These are phyloP conservation scores for Yamadazyma diddensiae DNA, from an alignment of 1,139 yeast genomes.

Conservation along the genomic window DNA sequence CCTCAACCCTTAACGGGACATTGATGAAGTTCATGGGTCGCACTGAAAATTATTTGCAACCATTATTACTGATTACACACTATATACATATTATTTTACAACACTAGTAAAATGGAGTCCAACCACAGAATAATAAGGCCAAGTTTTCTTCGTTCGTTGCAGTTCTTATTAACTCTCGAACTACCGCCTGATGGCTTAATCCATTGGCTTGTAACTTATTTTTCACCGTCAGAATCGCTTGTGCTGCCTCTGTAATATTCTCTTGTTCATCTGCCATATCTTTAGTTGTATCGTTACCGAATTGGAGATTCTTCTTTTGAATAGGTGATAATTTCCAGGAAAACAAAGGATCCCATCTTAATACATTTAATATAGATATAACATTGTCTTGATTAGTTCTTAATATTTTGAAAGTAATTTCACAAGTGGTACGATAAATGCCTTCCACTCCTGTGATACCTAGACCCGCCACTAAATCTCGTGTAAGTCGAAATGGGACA, in stretches of 20 bases:
- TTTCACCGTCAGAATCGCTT: conserved; percentile 72
- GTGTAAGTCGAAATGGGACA: conserved; percentile 87
- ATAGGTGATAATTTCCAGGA: conserved; percentile 84
- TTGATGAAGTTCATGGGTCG: conserved; percentile 11
- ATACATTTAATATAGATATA: conserved; percentile 76
- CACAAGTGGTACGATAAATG: conserved; percentile 67
- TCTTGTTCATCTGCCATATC: conserved; percentile 21
- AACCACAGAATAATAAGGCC: conserved; percentile 77
- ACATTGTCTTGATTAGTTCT: conserved; percentile 68
- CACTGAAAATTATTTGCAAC: neutral
- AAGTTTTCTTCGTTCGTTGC: conserved; percentile 69
- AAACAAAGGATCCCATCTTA: conserved; percentile 90
- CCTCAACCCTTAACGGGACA: conserved; percentile 23
- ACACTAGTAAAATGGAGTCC: conserved; percentile 60
- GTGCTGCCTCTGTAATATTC: conserved; percentile 71
- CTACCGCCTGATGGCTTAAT: conserved; percentile 79
- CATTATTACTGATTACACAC: no score
- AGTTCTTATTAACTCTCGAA: conserved; percentile 73
- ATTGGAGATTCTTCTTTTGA: conserved; percentile 53
- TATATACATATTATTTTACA: neutral
- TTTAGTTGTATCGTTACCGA: conserved; percentile 24
- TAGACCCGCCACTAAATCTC: conserved; percentile 91
- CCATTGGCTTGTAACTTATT: conserved; percentile 66
- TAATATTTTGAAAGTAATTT: conserved; percentile 67
- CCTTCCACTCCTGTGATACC: conserved; percentile 85